phyloP scores from a whole-genome alignment of 768 basidiomycete genomes.

The Dentipellis sp. region DNA sequence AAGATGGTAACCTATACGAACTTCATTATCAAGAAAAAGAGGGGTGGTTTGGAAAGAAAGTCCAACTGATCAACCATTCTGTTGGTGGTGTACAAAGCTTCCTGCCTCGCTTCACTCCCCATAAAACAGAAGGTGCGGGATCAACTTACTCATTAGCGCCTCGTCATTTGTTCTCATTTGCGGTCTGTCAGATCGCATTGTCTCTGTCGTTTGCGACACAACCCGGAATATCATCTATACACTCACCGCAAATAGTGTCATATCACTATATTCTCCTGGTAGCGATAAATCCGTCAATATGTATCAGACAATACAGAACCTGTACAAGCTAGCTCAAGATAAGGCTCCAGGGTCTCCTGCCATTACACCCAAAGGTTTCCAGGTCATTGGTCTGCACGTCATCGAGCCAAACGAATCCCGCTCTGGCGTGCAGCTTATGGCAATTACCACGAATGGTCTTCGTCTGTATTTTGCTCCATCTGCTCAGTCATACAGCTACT shows the following conservation, averaged over 20 bases:
- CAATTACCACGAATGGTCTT: constrained; percentile 72
- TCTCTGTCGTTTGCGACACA: constrained; percentile 56
- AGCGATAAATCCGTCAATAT: constrained; percentile 62
- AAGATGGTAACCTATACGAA: constrained; percentile 88
- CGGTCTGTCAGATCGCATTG: constrained; percentile 52
- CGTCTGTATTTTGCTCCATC: constrained; percentile 76
- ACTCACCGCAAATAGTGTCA: constrained; percentile 53
- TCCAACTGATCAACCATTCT: constrained; percentile 83
- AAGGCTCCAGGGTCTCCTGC: constrained; percentile 73
- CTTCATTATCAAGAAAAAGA: constrained; percentile 85
- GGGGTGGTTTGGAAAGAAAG: constrained; percentile 86
- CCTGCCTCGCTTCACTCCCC: constrained; percentile 62
- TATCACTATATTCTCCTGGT: constrained; percentile 57
- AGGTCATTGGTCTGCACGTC: constrained; percentile 61
- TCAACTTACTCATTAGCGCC: constrained; percentile 1
- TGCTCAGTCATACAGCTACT: constrained; percentile 37
- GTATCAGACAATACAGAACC: constrained; percentile 63
- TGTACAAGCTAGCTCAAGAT: constrained; percentile 71
- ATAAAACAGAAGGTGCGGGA: constrained; percentile 53
- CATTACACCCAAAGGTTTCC: constrained; percentile 60
- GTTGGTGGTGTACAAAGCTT: constrained; percentile 70
- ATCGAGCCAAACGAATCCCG: constrained; percentile 61
- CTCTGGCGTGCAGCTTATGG: constrained; percentile 65
- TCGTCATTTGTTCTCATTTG: background rate
- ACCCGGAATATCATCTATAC: constrained; percentile 72